Conservation (phyloP, 1,139 yeast genomes). For the Barnettozyma hawaiiensis region DNA sequence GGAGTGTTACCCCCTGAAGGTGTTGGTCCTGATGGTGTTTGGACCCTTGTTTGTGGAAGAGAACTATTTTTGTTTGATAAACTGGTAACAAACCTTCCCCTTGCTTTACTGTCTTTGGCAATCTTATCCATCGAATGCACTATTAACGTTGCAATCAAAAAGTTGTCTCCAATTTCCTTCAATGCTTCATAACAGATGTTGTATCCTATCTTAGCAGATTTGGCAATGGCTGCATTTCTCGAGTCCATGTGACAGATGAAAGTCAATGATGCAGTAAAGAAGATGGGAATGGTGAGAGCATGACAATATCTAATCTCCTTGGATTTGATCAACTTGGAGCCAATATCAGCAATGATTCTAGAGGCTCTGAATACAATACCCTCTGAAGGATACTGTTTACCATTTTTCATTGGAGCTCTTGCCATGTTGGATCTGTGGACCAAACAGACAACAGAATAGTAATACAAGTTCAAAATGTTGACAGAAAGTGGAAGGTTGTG, state of each 20-base stretch:
- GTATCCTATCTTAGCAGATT: slow-evolving; percentile 56
- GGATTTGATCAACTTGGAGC: slow-evolving; percentile 51
- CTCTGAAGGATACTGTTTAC: slow-evolving; percentile 44
- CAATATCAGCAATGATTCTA: slow-evolving; percentile 66
- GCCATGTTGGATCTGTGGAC: slow-evolving; percentile 66
- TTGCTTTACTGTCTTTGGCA: slow-evolving; percentile 18
- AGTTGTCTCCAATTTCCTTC: slow-evolving; percentile 44
- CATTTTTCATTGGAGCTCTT: slow-evolving; percentile 21
- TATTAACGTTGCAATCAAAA: slow-evolving; percentile 32
- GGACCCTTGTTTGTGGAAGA: slow-evolving; percentile 6
- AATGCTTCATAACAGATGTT: slow-evolving; percentile 44
- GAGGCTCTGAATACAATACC: slow-evolving; percentile 85
- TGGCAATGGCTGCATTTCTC: slow-evolving; percentile 47
- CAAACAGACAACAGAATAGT: slow-evolving; percentile 65
- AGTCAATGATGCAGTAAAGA: slow-evolving; percentile 68
- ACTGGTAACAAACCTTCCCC: slow-evolving; percentile 19
- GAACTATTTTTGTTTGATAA: slow-evolving; percentile 15
- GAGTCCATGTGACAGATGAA: slow-evolving; percentile 71
- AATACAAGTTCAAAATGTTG: slow-evolving; percentile 62
- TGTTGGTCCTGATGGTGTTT: slow-evolving; percentile 2
- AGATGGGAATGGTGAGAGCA: slow-evolving; percentile 45
- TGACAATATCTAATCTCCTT: slow-evolving; percentile 52
- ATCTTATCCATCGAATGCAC: slow-evolving; percentile 18
- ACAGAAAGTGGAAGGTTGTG: slow-evolving; percentile 56
- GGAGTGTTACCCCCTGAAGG: background rate